Conservation (phyloP, 768 basidiomycete species). For the Favolaschia claudopus region DNA sequence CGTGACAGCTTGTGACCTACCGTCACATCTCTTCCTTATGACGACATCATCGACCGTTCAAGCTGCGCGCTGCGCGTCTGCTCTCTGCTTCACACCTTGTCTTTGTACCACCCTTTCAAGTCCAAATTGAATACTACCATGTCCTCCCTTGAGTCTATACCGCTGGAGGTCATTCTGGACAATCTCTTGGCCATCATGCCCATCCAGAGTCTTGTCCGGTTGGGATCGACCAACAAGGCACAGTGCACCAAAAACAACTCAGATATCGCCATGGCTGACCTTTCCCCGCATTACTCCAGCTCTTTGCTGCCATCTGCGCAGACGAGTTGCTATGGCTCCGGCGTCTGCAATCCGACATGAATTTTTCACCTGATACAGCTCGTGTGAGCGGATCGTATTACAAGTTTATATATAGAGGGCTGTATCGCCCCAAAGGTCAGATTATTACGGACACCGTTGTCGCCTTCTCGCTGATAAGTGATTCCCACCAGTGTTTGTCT, state of each 20-base stretch:
- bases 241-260: neutral
- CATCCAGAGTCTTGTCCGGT: slow-evolving; percentile 60
- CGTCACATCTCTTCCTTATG: no score
- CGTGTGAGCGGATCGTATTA: slow-evolving; percentile 80
- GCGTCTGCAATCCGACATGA: slow-evolving; percentile 74
- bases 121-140: slow-evolving; percentile 35
- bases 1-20: no score
- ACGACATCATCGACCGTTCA: no score
- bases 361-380: slow-evolving; percentile 79
- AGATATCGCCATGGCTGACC: neutral
- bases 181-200: slow-evolving; percentile 67
- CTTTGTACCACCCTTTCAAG: neutral
- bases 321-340: slow-evolving; percentile 86
- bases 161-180: slow-evolving; percentile 82
- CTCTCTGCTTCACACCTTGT: no score
- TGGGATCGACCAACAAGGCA: slow-evolving; percentile 69
- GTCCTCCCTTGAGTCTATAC: slow-evolving; percentile 59
- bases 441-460: neutral
- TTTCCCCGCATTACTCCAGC: slow-evolving; percentile 36
- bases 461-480: neutral
- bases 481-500: slow-evolving; percentile 51
- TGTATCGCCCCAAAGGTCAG: slow-evolving; percentile 75
- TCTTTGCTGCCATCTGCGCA: slow-evolving; percentile 64
- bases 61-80: neutral
- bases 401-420: slow-evolving; percentile 78